Evolutionary conservation across 116 monocot genomes (phyloP).

Genomic region (Iris pallida): DNA sequence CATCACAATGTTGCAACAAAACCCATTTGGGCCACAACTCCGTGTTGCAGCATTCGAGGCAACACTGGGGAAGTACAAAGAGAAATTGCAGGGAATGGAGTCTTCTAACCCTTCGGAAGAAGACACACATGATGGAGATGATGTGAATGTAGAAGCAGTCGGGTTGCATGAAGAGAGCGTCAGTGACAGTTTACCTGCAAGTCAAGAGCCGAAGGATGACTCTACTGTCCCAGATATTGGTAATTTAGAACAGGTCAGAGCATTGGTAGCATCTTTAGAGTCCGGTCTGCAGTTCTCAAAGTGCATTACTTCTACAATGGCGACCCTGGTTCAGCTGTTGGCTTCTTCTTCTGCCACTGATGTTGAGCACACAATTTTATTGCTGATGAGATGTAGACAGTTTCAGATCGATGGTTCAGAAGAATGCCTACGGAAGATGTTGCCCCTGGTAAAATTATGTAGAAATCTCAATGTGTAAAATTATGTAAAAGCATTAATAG

Average conservation of each 20-base stretch:
- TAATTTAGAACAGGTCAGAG: slow-evolving; percentile 84
- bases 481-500: too few species aligned
- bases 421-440: slow-evolving; percentile 79
- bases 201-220: slow-evolving; percentile 36
- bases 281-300: slow-evolving; percentile 78
- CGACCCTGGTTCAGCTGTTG: slow-evolving; percentile 73
- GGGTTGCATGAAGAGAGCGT: slow-evolving; percentile 30
- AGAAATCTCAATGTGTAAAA: background rate
- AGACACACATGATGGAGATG: slow-evolving; percentile 2
- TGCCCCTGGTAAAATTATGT: slow-evolving; percentile 72
- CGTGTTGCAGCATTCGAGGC: slow-evolving; percentile 69
- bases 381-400: slow-evolving; percentile 94
- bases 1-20: slow-evolving; percentile 90
- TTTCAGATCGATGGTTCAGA: slow-evolving; percentile 99
- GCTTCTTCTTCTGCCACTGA: slow-evolving; percentile 88
- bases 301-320: slow-evolving; percentile 70
- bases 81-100: slow-evolving; percentile 67
- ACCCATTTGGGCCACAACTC: slow-evolving; percentile 96
- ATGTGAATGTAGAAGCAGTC: slow-evolving; percentile 1
- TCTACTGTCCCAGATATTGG: slow-evolving; percentile 54
- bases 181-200: slow-evolving; percentile 54
- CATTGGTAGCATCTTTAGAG: slow-evolving; percentile 93
- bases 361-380: slow-evolving; percentile 85
- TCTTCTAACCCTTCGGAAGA: slow-evolving; percentile 14
- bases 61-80: slow-evolving; percentile 72